Conservation (phyloP, 768 basidiomycete species). For the Xerocomellus intermedius region DNA sequence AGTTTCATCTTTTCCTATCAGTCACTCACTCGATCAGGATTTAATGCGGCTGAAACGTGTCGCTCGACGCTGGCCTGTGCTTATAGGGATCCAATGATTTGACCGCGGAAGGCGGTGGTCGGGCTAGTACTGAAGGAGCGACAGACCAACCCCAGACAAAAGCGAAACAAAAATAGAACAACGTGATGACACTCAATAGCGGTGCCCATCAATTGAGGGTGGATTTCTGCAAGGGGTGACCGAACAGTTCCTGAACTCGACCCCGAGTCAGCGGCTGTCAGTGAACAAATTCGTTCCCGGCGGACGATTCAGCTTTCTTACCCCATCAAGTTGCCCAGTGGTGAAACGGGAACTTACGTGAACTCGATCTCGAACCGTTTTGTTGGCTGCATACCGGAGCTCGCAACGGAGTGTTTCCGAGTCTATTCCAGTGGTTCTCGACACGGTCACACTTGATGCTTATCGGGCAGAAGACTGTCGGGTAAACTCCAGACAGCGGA, state of each 20-base stretch:
- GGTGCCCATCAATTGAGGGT: slow-evolving; percentile 1
- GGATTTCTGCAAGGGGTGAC: neutral
- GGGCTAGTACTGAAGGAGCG: neutral
- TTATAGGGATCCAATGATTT: slow-evolving; percentile 1
- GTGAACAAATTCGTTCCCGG: neutral
- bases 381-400: slow-evolving; percentile 9
- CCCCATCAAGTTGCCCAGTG: slow-evolving; percentile 5
- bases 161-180: neutral
- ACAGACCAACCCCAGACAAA: neutral
- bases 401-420: slow-evolving; percentile 2
- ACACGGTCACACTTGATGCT: slow-evolving; percentile 6
- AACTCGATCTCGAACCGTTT: neutral
- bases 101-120: slow-evolving; percentile 17
- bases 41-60: slow-evolving; percentile 29
- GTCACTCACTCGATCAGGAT: slow-evolving; percentile 10
- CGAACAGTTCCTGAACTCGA: neutral
- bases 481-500: slow-evolving; percentile 16
- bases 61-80: slow-evolving; percentile 9
- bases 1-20: slow-evolving; percentile 18
- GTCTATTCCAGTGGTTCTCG: slow-evolving; percentile 14
- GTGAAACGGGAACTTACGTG: slow-evolving; percentile 18
- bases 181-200: slow-evolving; percentile 1
- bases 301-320: neutral
- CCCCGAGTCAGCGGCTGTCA: neutral
- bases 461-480: slow-evolving; percentile 5